These are phyloP conservation scores for Acrocalymma vagum DNA, from an alignment of 2,329 filamentous ascomycete genomes.

Conservation along the genomic window DNA sequence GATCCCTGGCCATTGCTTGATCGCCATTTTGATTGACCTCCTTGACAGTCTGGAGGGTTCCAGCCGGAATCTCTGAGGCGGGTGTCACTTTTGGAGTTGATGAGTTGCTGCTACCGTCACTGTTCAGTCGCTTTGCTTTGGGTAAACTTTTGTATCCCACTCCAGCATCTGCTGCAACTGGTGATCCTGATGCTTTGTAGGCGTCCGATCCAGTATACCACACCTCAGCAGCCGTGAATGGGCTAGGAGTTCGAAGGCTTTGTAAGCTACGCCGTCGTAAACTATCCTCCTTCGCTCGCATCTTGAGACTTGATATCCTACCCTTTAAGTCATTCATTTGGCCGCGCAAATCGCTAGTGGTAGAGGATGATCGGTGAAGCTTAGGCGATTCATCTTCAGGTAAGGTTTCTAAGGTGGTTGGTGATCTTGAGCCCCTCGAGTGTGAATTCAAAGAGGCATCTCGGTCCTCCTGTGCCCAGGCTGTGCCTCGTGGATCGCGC, in stretches of 20 bases:
- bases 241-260: slow-evolving; percentile 77
- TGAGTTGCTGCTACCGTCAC: slow-evolving; percentile 3
- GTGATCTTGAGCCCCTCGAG: slow-evolving; percentile 49
- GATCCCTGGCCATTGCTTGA: slow-evolving; percentile 1
- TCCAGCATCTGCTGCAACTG: slow-evolving; percentile 35
- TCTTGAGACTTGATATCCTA: slow-evolving; percentile 81
- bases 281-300: slow-evolving; percentile 81
- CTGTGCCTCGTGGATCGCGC: slow-evolving; percentile 39
- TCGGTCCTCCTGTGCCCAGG: slow-evolving; percentile 32
- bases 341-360: slow-evolving; percentile 77
- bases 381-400: slow-evolving; percentile 48
- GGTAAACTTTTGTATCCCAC: slow-evolving; percentile 38
- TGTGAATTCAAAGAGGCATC: slow-evolving; percentile 42
- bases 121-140: slow-evolving; percentile 24
- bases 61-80: slow-evolving; percentile 1
- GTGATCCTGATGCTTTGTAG: slow-evolving; percentile 32
- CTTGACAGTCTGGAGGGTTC: slow-evolving; percentile 16
- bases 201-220: slow-evolving; percentile 56
- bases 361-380: slow-evolving; percentile 73
- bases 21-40: slow-evolving; percentile 10
- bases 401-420: slow-evolving; percentile 50
- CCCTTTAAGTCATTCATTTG: slow-evolving; percentile 88
- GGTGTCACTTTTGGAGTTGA: slow-evolving; percentile 19
- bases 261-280: slow-evolving; percentile 80
- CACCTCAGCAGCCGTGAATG: slow-evolving; percentile 77